Base-by-base conservation (phyloP, 768 basidiomycete genomes). In the Leccinellum albellum region DNA sequence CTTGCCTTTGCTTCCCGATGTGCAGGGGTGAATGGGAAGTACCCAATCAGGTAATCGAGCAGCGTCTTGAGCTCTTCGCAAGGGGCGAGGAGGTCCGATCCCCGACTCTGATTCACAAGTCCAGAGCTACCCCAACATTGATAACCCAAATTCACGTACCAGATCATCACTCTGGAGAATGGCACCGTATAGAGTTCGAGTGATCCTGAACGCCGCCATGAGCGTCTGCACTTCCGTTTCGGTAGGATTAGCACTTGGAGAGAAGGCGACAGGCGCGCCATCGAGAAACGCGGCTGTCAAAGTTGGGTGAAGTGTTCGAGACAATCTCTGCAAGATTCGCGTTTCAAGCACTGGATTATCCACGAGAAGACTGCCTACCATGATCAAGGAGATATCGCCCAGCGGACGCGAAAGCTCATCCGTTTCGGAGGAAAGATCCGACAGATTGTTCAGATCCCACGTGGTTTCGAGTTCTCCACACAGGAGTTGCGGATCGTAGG, bases 281-380 rank as follows among this genome's bases (percentile, higher is more conserved):
- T 98, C 95, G 21, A 98, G 82, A 72, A 93, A 91, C 2, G 89
- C 86, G 21, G 92, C 86, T 2, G 93, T 75, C 12, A 98, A 75
- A 10, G 86, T 86, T 3, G 92, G 79, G 63, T 94, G 84, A n/a
- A 98, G 72, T 14, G 86, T 82, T 52, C 81, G 79, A 55, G 88
- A 83, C 26, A 97, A 75, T 69, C 81, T 82, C 89, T 91, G 61
- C 17, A 57, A 47, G 55, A 56, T 55, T 53, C 63, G 46, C 61
- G 58, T 57, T 42, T 53, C 4, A 45, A 50, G 35, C 45, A 29
- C 54, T 29, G 57, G 60, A 61, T 59, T 59, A 57, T 61, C 60
- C 54, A 55, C 33, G 17, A 57, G 59, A 62, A 58, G 56, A 47
- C 17, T 6, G 23, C 73, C 23, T 55, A 73, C 71, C 57, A 61